phyloP scores from a whole-genome alignment of 139 green algal species.

The Chlorella ohadii region DNA sequence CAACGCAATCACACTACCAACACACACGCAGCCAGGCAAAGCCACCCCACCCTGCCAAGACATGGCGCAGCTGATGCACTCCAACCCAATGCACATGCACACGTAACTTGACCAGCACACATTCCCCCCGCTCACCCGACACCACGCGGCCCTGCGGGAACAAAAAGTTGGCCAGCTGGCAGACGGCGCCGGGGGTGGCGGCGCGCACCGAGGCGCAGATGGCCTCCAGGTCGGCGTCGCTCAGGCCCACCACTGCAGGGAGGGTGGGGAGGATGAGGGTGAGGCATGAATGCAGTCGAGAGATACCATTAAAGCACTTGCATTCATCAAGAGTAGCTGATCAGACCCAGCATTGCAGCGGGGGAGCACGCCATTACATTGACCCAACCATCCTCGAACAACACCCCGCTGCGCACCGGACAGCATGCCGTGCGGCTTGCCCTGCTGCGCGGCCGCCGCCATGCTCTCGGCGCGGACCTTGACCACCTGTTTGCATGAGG shows the following conservation, averaged over 20 bases:
- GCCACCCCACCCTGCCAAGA: too few species aligned
- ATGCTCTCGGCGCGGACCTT: conserved; percentile 88
- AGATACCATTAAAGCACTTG: too few species aligned
- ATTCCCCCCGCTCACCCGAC: conserved; percentile 44
- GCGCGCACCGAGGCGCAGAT: conserved; percentile 45
- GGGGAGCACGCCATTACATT: too few species aligned
- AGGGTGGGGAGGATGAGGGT: not conserved
- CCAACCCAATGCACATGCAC: too few species aligned
- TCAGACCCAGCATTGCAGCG: too few species aligned
- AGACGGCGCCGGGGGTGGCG: conserved; percentile 55
- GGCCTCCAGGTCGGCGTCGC: conserved; percentile 69
- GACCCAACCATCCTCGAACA: too few species aligned
- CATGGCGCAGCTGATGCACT: too few species aligned
- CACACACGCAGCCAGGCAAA: too few species aligned
- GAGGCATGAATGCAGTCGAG: not conserved
- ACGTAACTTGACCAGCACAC: too few species aligned
- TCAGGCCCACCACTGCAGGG: conserved; percentile 80
- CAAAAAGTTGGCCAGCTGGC: conserved; percentile 90
- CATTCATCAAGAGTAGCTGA: too few species aligned
- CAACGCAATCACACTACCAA: too few species aligned
- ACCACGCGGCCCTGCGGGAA: conserved; percentile 91
- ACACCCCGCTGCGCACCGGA: conserved; percentile 28
- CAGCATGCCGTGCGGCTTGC: conserved; percentile 89
- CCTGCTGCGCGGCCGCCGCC: conserved; percentile 70
- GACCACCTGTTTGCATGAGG: conserved; percentile 67